Evolutionary conservation across 768 basidiomycete genomes (phyloP).

Genomic region (Cystoderma amianthinum): DNA sequence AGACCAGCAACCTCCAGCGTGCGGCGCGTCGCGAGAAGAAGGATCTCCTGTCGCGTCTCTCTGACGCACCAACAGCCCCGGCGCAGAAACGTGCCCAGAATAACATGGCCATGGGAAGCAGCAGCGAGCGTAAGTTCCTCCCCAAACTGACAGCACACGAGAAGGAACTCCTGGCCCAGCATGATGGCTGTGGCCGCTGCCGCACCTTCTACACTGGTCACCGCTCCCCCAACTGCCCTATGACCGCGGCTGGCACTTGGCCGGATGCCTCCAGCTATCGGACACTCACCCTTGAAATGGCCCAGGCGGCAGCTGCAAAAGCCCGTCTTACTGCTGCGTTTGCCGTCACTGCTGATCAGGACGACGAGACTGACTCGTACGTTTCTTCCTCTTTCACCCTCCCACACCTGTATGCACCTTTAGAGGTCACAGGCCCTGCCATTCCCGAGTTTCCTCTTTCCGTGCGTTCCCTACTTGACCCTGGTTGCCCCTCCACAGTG

Average conservation of each 20-base stretch:
- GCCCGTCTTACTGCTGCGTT: too few species aligned
- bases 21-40: too few species aligned
- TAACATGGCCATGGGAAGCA: not conserved
- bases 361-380: not conserved
- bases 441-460: slow-evolving; percentile 1
- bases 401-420: not conserved
- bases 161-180: not conserved
- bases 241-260: not conserved
- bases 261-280: not conserved
- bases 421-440: slow-evolving; percentile 1
- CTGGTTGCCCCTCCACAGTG: slow-evolving; percentile 9
- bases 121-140: not conserved
- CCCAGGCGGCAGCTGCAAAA: not conserved
- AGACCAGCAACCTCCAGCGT: too few species aligned
- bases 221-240: not conserved
- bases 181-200: not conserved
- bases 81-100: not conserved
- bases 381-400: not conserved
- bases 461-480: slow-evolving; percentile 7
- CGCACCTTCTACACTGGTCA: slow-evolving; percentile 1
- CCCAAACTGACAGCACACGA: slow-evolving; percentile 1
- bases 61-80: not conserved
- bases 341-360: not conserved
- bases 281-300: not conserved
- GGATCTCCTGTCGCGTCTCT: too few species aligned